Conservation (phyloP, 23 red algal genomes). For the Gracilariopsis chorda region DNA sequence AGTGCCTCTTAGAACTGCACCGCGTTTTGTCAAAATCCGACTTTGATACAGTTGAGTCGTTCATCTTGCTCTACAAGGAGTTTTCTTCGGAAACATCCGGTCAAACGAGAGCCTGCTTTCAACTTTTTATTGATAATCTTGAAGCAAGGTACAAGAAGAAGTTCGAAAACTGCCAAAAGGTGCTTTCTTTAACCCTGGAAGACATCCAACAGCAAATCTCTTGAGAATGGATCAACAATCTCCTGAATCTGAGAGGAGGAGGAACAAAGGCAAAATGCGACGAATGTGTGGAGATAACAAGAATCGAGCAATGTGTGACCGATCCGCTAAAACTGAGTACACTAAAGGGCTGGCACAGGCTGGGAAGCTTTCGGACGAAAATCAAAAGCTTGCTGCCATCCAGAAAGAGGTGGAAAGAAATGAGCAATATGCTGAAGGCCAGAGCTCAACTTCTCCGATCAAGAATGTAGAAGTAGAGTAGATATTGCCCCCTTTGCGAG, state of each 20-base stretch:
- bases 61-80: neutral
- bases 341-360: neutral
- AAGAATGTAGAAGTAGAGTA: neutral
- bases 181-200: neutral
- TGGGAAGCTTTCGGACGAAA: neutral
- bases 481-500: no score
- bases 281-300: neutral
- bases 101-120: neutral
- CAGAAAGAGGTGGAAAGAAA: neutral
- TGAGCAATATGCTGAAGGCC: neutral
- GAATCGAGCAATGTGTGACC: neutral
- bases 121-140: slow-evolving; percentile 27
- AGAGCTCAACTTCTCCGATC: neutral
- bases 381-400: neutral
- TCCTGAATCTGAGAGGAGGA: slow-evolving; percentile 12
- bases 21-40: neutral
- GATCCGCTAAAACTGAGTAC: neutral
- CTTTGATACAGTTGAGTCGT: neutral
- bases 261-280: neutral
- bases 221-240: slow-evolving; percentile 18
- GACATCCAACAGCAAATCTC: neutral
- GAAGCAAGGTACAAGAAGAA: neutral
- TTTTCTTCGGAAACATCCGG: neutral
- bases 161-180: neutral
- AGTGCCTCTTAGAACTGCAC: neutral